Percentiles rank a stretch among this genome's conserved stretches.
phyloP scores from a whole-genome alignment of 768 basidiomycete genomes.

The Kwoniella botswanensis region DNA sequence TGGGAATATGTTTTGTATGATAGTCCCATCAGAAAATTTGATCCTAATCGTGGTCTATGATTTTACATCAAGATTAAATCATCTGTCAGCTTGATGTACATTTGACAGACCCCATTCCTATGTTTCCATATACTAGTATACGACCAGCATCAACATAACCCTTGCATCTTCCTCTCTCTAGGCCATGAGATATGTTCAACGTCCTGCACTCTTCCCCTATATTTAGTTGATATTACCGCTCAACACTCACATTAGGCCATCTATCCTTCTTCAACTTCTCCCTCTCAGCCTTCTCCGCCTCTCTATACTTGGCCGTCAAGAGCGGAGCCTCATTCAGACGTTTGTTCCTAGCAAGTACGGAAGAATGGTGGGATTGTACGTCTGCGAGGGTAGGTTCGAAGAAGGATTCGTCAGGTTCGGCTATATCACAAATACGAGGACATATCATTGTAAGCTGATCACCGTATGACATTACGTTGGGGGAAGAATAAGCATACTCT shows the following conservation, averaged over 20 bases:
- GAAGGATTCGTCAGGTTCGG: constrained; percentile 46
- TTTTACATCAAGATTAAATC: neutral
- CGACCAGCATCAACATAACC: neutral
- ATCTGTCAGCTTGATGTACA: neutral
- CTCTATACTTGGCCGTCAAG: constrained; percentile 45
- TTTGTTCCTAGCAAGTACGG: constrained; percentile 45
- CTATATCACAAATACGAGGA: neutral
- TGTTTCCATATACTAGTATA: neutral
- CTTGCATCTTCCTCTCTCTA: neutral
- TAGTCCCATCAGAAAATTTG: constrained; percentile 56
- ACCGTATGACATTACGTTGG: neutral
- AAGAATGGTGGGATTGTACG: constrained; percentile 48
- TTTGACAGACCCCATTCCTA: neutral
- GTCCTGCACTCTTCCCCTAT: neutral
- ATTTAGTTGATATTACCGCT: neutral
- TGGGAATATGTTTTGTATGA: constrained; percentile 53
- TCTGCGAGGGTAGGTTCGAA: constrained; percentile 53
- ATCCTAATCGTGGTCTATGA: constrained; percentile 53
- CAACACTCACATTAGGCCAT: constrained; percentile 50
- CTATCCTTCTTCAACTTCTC: constrained; percentile 51
- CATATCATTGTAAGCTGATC: neutral
- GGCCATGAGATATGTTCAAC: no score
- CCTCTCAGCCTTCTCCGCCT: constrained; percentile 43
- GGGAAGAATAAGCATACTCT: neutral
- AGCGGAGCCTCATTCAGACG: constrained; percentile 53